Conservation (phyloP, 2,329 filamentous ascomycete genomes). For the Scorias spongiosa region DNA sequence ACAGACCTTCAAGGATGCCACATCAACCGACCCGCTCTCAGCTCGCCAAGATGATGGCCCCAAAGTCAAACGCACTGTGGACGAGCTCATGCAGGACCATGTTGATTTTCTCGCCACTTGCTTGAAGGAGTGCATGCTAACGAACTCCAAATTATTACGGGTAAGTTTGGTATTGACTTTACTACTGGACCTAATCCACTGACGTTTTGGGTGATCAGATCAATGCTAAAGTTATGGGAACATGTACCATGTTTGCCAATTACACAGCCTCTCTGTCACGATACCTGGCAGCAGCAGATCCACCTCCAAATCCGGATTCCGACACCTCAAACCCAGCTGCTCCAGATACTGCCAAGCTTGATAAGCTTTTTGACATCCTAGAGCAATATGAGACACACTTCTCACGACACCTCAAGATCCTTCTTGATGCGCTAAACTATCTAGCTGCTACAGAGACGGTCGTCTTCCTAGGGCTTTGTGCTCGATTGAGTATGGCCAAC, state of each 20-base stretch:
- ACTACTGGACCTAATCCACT: not conserved
- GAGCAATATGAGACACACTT: slow-evolving; percentile 91
- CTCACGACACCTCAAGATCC: slow-evolving; percentile 75
- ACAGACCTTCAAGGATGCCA: not conserved
- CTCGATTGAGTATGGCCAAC: slow-evolving; percentile 64
- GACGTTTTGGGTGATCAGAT: slow-evolving; percentile 43
- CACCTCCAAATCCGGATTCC: slow-evolving; percentile 24
- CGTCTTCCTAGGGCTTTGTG: slow-evolving; percentile 76
- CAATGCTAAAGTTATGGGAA: slow-evolving; percentile 92
- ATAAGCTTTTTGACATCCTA: slow-evolving; percentile 73
- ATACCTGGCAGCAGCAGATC: slow-evolving; percentile 70
- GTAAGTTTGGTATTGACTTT: slow-evolving; percentile 31
- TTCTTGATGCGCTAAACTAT: slow-evolving; percentile 90
- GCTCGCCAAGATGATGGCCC: slow-evolving; percentile 19
- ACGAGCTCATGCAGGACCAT: slow-evolving; percentile 97
- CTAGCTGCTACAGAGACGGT: slow-evolving; percentile 96
- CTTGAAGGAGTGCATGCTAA: slow-evolving; percentile 97
- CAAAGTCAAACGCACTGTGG: slow-evolving; percentile 63
- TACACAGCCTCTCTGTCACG: slow-evolving; percentile 79
- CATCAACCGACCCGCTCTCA: slow-evolving; percentile 6
- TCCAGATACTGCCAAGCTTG: slow-evolving; percentile 43
- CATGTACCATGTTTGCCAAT: slow-evolving; percentile 82
- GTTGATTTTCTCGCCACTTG: slow-evolving; percentile 97
- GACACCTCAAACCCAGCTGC: slow-evolving; percentile 15
- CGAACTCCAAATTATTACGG: slow-evolving; percentile 83